Base-by-base conservation (phyloP, 2,329 filamentous ascomycete genomes). In the Tolypocladium ophioglossoides region DNA sequence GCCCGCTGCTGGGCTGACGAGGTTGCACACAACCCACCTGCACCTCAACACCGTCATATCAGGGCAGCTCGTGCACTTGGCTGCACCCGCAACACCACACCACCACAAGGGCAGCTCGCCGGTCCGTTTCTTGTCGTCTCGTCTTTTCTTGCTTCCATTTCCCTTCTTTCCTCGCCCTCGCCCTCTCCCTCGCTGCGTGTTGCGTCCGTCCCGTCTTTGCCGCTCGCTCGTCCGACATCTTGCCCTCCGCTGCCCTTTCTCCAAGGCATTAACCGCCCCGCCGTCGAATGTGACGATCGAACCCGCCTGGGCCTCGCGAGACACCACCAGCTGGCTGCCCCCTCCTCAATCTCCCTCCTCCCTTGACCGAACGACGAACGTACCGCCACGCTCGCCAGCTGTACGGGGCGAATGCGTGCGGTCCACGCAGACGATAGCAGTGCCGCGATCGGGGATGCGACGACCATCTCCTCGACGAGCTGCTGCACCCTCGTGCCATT, bases 391-490 rank as follows among this genome's bases (percentile, higher is more conserved):
- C 27, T 48, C 37, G 46, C 44, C 41, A 24, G 52, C 48, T 32
- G 48, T 12, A 16, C 41, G 38, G 50, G 51, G 44, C 54, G 54
- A 22, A 53, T 60, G 55, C 58, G 54, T 56, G 52, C 57, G 24
- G 47, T 32, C n/a, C 11, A 30, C 44, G 51, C 54, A 52, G 51
- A 55, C 41, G 56, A 51, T n/a, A 54, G 22, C 40, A 18, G 41
- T 55, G 40, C 50, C 52, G 51, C 53, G 47, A 49, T 52, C 55
- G 56, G 58, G 51, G 56, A 60, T 60, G 58, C 57, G 51, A 60
- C 56, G 54, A 56, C 52, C 53, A 51, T 54, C 49, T 54, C 47
- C 37, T 48, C 52, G 46, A 53, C 54, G 52, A 51, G 49, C 47
- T 27, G 52, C 46, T 50, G 51, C 40, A 41, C 54, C 55, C 37